Evolutionary conservation across 495 filamentous ascomycete genomes (phyloP).

Genomic region (Zalerion maritima): DNA sequence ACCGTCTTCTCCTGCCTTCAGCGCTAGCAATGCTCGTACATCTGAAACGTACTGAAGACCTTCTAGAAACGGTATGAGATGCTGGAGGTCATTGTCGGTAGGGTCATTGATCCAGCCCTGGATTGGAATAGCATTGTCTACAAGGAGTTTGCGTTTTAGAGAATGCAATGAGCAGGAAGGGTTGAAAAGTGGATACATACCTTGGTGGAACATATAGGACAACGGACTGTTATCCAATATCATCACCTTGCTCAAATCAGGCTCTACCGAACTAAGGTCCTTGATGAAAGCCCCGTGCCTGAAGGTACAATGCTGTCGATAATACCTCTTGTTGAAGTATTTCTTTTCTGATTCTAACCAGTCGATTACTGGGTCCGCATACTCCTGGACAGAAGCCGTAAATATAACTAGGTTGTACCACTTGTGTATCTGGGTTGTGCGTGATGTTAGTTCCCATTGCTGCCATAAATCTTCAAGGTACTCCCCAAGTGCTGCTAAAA

Average conservation of each 20-base stretch:
- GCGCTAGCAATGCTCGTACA: conserved; percentile 73
- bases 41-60: conserved; percentile 92
- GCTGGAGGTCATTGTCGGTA: conserved; percentile 77
- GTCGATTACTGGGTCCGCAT: conserved; percentile 97
- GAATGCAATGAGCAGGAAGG: conserved; percentile 5
- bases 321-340: conserved; percentile 83
- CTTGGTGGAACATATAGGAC: conserved; percentile 98
- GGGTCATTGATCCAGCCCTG: conserved; percentile 89
- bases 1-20: conserved; percentile 69
- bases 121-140: conserved; percentile 89
- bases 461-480: neutral
- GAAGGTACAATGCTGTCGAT: conserved; percentile 91
- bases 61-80: conserved; percentile 86
- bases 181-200: conserved; percentile 29
- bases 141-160: conserved; percentile 5
- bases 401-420: conserved; percentile 99
- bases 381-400: conserved; percentile 94
- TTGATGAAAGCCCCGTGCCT: conserved; percentile 96
- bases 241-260: conserved; percentile 92
- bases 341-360: conserved; percentile 95
- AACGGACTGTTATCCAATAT: conserved; percentile 96
- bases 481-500: neutral
- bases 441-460: conserved; percentile 6
- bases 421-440: conserved; percentile 50
- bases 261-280: conserved; percentile 88